A percentile compares a stretch with the other conserved stretches of the same genome.
phyloP scores from a whole-genome alignment of 2,329 filamentous ascomycete species.

The Diaporthe aspalathi region DNA sequence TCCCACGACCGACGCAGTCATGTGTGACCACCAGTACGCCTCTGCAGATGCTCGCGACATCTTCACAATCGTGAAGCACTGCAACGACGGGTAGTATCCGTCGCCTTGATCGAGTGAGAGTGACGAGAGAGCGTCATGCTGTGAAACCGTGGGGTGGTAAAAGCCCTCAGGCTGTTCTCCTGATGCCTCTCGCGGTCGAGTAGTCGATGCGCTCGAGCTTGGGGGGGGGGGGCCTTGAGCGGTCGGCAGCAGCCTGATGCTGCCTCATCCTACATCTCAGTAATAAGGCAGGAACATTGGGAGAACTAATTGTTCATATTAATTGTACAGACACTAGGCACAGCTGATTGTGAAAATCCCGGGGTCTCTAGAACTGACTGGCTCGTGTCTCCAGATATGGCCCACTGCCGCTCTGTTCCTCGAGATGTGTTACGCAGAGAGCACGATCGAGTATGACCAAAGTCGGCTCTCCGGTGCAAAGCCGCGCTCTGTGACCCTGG shows the following conservation, averaged over 20 bases:
- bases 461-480: background rate
- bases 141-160: slow-evolving; percentile 7
- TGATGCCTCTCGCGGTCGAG: background rate
- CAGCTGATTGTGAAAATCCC: background rate
- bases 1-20: background rate
- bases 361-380: background rate
- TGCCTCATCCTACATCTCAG: too few relatives aligned
- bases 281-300: background rate
- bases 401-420: background rate
- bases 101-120: background rate
- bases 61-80: slow-evolving; percentile 16
- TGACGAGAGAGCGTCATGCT: slow-evolving; percentile 4
- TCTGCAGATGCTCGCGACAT: slow-evolving; percentile 16
- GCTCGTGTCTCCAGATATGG: background rate
- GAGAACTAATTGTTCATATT: background rate
- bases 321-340: background rate
- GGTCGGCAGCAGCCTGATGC: background rate
- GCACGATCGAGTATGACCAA: slow-evolving; percentile 1
- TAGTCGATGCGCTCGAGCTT: background rate
- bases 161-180: background rate
- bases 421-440: background rate
- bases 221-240: background rate
- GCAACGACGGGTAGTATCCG: slow-evolving; percentile 21
- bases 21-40: slow-evolving; percentile 13
- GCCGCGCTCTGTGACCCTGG: background rate